These are phyloP conservation scores for Ogataea pilisensis DNA, from an alignment of 805 yeast genomes.

Conservation along the genomic window DNA sequence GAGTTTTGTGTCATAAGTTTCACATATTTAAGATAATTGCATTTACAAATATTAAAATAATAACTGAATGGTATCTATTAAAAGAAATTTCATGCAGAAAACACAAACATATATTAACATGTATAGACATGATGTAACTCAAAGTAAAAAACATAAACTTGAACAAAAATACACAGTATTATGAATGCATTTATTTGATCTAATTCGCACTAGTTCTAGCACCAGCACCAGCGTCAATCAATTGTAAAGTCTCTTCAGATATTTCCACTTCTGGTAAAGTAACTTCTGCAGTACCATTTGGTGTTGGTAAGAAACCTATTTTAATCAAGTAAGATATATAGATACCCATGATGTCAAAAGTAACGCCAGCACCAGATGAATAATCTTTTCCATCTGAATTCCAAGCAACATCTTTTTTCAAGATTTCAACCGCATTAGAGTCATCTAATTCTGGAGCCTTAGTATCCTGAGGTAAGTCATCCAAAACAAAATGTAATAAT, in stretches of 20 bases:
- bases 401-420: slow-evolving; percentile 56
- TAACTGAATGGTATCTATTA: no score
- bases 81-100: no score
- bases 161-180: no score
- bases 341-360: slow-evolving; percentile 57
- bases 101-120: no score
- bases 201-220: slow-evolving; percentile 62
- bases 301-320: slow-evolving; percentile 74
- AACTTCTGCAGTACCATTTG: slow-evolving; percentile 40
- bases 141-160: no score
- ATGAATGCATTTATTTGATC: not conserved
- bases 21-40: no score
- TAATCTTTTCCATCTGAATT: slow-evolving; percentile 49
- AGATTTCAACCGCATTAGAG: slow-evolving; percentile 66
- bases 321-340: slow-evolving; percentile 77
- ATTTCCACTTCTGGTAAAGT: slow-evolving; percentile 56
- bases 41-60: no score
- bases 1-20: no score
- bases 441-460: slow-evolving; percentile 97
- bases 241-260: slow-evolving; percentile 50
- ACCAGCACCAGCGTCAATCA: slow-evolving; percentile 65
- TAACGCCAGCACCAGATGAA: slow-evolving; percentile 74
- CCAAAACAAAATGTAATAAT: slow-evolving; percentile 88
- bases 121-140: no score
- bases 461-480: slow-evolving; percentile 83